Evolutionary conservation across 371 early-diverging fungal species (phyloP).

Genomic region (Lichtheimia hyalospora): DNA sequence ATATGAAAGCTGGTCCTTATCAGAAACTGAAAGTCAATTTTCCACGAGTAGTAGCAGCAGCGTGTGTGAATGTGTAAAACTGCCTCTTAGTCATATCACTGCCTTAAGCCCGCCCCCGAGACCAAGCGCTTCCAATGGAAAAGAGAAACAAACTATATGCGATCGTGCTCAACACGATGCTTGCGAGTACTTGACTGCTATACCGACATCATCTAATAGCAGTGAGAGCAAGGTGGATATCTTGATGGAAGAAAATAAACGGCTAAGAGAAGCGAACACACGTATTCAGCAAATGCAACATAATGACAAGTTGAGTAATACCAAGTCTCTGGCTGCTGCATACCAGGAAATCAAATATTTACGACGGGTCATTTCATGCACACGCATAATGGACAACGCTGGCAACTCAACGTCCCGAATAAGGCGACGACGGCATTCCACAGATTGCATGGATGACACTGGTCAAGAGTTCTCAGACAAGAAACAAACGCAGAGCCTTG

Average conservation of each 20-base stretch:
- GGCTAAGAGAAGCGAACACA: background rate
- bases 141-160: background rate
- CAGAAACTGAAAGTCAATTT: background rate
- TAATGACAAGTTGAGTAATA: background rate
- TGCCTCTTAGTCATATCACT: background rate
- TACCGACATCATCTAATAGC: background rate
- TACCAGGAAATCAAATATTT: conserved; percentile 7
- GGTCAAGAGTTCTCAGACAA: background rate
- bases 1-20: background rate
- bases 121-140: background rate
- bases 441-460: background rate
- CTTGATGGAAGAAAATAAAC: background rate
- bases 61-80: background rate
- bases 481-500: background rate
- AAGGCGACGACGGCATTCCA: conserved; percentile 8
- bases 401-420: background rate
- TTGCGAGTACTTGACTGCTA: conserved; percentile 4
- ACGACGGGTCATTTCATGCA: conserved; percentile 2
- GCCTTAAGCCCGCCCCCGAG: conserved; percentile 13
- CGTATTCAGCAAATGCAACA: background rate
- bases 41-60: background rate
- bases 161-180: background rate
- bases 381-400: background rate
- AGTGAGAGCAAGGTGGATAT: background rate
- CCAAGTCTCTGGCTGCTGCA: background rate